Conservation (phyloP, 2,329 filamentous ascomycete species). For the Teratosphaeria epicoccoides region DNA sequence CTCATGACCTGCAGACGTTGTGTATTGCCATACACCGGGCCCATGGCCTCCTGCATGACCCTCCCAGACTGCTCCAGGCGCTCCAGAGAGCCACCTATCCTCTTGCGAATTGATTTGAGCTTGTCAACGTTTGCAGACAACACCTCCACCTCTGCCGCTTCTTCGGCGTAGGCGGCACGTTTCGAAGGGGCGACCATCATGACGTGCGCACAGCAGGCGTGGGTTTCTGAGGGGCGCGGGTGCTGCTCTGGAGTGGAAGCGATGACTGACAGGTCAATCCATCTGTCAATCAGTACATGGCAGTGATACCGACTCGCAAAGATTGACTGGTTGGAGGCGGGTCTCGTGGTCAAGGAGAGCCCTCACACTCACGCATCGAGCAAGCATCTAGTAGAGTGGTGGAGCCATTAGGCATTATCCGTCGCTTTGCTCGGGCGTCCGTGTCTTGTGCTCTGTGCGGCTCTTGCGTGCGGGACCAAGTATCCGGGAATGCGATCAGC, state of each 20-base stretch:
- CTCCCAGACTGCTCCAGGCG: slow-evolving; percentile 80
- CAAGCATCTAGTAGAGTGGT: too few species aligned
- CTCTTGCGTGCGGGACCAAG: too few species aligned
- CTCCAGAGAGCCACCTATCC: slow-evolving; percentile 79
- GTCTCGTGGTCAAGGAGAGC: too few species aligned
- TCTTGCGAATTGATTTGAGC: slow-evolving; percentile 85
- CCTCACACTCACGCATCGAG: too few species aligned
- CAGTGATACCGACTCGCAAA: too few species aligned
- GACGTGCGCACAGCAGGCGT: not conserved
- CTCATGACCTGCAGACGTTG: slow-evolving; percentile 79
- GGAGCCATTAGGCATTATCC: too few species aligned
- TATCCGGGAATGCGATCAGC: too few species aligned
- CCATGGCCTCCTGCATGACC: slow-evolving; percentile 82
- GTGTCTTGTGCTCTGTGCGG: not conserved
- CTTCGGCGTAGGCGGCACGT: slow-evolving; percentile 51
- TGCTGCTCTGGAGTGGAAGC: too few species aligned
- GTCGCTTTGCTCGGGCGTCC: not conserved
- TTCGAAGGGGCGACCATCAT: slow-evolving; percentile 43
- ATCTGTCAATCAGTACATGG: too few species aligned
- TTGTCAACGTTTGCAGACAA: slow-evolving; percentile 69
- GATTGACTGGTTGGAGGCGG: too few species aligned
- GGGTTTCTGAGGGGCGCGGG: not conserved
- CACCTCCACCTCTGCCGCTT: slow-evolving; percentile 58
- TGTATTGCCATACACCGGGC: slow-evolving; percentile 86
- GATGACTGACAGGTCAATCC: too few species aligned